Base-by-base conservation (phyloP, 2,329 filamentous ascomycete genomes). In the Trichoderma sp. region DNA sequence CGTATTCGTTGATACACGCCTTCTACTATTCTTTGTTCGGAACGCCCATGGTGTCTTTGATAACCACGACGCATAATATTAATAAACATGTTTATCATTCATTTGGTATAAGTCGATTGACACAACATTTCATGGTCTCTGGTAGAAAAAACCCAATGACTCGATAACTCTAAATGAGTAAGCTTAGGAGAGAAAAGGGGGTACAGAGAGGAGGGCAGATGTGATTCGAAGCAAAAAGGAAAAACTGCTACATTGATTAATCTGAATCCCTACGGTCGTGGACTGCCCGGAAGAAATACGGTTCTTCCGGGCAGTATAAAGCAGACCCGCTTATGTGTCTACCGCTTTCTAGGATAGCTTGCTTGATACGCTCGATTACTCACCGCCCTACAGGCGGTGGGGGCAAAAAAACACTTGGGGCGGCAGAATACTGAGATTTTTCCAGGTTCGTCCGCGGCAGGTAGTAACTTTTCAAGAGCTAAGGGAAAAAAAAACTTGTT, bases 391-490 rank as follows among this genome's bases (percentile, higher is more conserved):
- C 4, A 59, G 64, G 64, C 64, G 64, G 64, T 66, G 64, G 61
- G 43, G 52, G 28, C 30, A 58, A 58, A 30, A 59, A 66, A 58
- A 37, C 37, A 30, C 54, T 51, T 66, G 24, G 52, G 49, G 49
- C 64, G 64, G 64, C 64, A 66, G 64, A 66, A 66, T 66, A 28
- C 16, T 34, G 61, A 66, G 64, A 66, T 66, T 66, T 66, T 66
- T 34, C 63, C 43, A 16, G 51, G 32, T 13, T 43, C 28, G 52
- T 58, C 18, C 21, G 26, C 39, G 11, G 21, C 16, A 56, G 14
- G 11, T 34, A 26, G 54, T 18, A 21, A 34, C 24, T 16, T 28
- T 28, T 28, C 39, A 18, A 49, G n/a, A 32, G 37, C 61, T 6
- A 46, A 54, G 18, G 1, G 14, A 2, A 39, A 39, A 37, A 37